These are phyloP conservation scores for Phytophthora meadii DNA, from an alignment of 352 stramenopile species.

Conservation along the genomic window DNA sequence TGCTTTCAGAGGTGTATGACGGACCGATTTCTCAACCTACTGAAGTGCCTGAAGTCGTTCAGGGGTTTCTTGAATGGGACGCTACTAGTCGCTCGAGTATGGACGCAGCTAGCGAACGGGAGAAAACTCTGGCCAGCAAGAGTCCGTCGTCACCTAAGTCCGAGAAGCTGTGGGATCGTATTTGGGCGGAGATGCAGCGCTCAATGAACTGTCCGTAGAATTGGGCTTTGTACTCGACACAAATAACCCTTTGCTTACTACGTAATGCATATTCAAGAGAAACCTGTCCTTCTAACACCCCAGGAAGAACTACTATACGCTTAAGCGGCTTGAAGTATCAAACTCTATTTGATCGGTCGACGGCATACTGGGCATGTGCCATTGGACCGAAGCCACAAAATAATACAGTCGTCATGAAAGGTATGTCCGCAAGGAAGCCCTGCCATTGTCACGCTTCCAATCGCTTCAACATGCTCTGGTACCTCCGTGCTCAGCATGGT, in stretches of 20 bases:
- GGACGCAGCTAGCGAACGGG: conserved; percentile 29
- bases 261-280: too few relatives aligned
- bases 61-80: conserved; percentile 52
- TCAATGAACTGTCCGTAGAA: conserved; percentile 49
- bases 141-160: conserved; percentile 12
- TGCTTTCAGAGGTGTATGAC: conserved; percentile 39
- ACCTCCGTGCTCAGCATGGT: not conserved
- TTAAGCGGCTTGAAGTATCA: too few relatives aligned
- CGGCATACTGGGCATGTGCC: conserved; percentile 3
- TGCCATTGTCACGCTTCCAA: not conserved
- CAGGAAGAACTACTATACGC: too few relatives aligned
- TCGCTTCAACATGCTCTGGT: not conserved
- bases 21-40: conserved; percentile 25
- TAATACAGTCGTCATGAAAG: conserved; percentile 12
- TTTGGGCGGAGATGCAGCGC: conserved; percentile 46
- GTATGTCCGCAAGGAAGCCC: conserved; percentile 1
- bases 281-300: too few relatives aligned
- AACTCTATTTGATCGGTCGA: not conserved
- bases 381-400: not conserved
- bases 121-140: conserved; percentile 11
- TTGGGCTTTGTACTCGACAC: not conserved
- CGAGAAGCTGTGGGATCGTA: conserved; percentile 29
- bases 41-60: conserved; percentile 45
- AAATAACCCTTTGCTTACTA: too few relatives aligned
- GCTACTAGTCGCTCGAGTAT: conserved; percentile 43